These are phyloP conservation scores for Ophiostoma tasmaniense DNA, from an alignment of 2,329 filamentous ascomycete genomes.

Conservation along the genomic window DNA sequence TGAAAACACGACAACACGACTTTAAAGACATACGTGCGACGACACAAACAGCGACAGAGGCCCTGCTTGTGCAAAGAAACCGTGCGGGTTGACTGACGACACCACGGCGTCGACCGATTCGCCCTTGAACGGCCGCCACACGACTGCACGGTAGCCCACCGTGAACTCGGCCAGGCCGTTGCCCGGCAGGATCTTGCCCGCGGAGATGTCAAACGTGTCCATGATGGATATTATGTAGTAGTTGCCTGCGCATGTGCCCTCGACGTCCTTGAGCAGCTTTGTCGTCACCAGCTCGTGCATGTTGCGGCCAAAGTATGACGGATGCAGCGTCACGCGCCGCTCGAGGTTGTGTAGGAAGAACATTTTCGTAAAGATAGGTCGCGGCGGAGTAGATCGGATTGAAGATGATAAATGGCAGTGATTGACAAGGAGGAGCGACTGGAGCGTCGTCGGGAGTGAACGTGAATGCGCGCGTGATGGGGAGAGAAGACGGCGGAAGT, in stretches of 20 bases:
- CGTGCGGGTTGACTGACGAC: constrained; percentile 80
- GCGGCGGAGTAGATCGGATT: not conserved
- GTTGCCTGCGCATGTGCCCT: constrained; percentile 88
- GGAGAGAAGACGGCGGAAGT: not conserved
- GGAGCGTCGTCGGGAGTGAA: not conserved
- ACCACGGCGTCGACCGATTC: constrained; percentile 97
- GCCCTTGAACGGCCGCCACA: constrained; percentile 96
- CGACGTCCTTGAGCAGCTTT: constrained; percentile 84
- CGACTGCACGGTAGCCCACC: constrained; percentile 87
- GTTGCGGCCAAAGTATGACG: constrained; percentile 91
- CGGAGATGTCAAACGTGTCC: constrained; percentile 90
- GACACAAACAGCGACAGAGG: constrained; percentile 73
- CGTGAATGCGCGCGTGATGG: not conserved
- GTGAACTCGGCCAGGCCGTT: constrained; percentile 91
- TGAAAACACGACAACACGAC: no score
- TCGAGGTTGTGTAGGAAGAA: constrained; percentile 98
- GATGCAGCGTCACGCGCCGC: constrained; percentile 88
- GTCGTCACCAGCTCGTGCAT: constrained; percentile 87
- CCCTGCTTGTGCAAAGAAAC: constrained; percentile 80
- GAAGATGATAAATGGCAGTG: not conserved
- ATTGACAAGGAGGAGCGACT: not conserved
- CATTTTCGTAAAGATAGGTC: constrained; percentile 38
- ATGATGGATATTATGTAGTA: constrained; percentile 98
- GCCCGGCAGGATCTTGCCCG: constrained; percentile 83
- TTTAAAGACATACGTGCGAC: constrained; percentile 57